Base-by-base conservation (phyloP, 371 early-diverging fungal species). In the Apophysomyces trapeziformis region DNA sequence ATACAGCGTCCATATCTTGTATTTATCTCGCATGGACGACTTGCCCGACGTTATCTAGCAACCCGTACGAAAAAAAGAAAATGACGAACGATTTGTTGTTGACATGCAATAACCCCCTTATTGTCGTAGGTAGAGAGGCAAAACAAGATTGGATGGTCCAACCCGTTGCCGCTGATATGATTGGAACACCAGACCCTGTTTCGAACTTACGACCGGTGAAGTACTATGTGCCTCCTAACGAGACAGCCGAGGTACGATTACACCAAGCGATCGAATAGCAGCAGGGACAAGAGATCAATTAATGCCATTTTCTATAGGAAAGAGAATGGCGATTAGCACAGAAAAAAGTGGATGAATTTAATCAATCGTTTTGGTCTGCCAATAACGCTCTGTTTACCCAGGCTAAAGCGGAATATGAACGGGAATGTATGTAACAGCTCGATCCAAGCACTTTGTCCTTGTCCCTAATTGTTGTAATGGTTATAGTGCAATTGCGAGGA, bases 281-380 rank as follows among this genome's bases (percentile, higher is more conserved):
- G 14, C 60, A 5, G 44, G 2, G 35, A 8, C 6, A 4, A 58
- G 0, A n/a, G 26, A 45, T 35, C n/a, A n/a, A 18, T 60, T n/a
- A 50, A 21, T 32, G 38, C 5, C 37, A 11, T 45, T 5, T 41
- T n/a, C 38, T 44, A 0, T 57, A 76, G 75, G 89, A 89, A 41
- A 75, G 32, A 37, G 75, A 71, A 57, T 89, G 87, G 80, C 82
- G 90, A 44, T 71, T 77, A 61, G 57, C 79, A 44, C 82, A 86
- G 57, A 84, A 89, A 66, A 70, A 78, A 18, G 89, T 87, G 8
- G 86, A 87, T 61, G 72, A 69, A 13, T 87, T 80, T 44, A 90
- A 93, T 72, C 89, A 92, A 59, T 70, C 76, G 18, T 93, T 92
- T 69, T 93, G 94, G 94, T 76, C 77, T n/a, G 75, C 73, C 59